A percentile compares a stretch with the other conserved stretches of the same genome.
Conservation (phyloP, 768 basidiomycete species). For the Naganishia kalamii region DNA sequence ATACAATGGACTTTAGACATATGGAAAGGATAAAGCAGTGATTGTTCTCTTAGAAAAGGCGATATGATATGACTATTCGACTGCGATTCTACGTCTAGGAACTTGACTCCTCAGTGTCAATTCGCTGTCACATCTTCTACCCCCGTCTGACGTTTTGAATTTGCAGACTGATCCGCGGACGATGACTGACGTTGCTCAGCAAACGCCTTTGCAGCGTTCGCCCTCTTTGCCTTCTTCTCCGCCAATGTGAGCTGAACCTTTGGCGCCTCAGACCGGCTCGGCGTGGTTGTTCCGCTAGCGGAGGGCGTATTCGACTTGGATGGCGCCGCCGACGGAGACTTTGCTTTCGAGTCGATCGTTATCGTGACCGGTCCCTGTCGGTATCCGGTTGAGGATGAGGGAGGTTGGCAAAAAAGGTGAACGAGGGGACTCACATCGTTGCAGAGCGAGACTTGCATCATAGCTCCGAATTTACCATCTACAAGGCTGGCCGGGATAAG, state of each 20-base stretch:
- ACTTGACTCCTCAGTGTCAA: no score
- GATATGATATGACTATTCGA: no score
- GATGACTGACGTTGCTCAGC: neutral
- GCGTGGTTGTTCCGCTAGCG: neutral
- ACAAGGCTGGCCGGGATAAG: neutral
- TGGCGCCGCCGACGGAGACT: neutral
- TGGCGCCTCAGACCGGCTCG: neutral
- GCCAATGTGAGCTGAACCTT: neutral
- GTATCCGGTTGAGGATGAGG: neutral
- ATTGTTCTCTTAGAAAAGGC: no score
- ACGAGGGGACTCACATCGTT: conserved; percentile 57
- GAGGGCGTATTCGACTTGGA: neutral
- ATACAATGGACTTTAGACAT: no score
- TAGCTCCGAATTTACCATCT: conserved; percentile 93
- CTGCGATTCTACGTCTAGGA: no score
- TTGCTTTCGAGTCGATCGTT: conserved; percentile 8
- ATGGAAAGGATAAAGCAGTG: no score
- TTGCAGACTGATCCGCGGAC: neutral
- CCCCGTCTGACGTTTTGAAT: no score
- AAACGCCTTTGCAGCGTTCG: neutral
- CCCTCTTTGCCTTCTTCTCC: conserved; percentile 9
- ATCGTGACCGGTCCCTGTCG: conserved; percentile 9
- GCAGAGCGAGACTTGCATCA: conserved; percentile 83
- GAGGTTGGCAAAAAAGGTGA: no score
- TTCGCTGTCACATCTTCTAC: no score